phyloP scores from a whole-genome alignment of 2,329 filamentous ascomycete species.

The Tolypocladium pustulatum region DNA sequence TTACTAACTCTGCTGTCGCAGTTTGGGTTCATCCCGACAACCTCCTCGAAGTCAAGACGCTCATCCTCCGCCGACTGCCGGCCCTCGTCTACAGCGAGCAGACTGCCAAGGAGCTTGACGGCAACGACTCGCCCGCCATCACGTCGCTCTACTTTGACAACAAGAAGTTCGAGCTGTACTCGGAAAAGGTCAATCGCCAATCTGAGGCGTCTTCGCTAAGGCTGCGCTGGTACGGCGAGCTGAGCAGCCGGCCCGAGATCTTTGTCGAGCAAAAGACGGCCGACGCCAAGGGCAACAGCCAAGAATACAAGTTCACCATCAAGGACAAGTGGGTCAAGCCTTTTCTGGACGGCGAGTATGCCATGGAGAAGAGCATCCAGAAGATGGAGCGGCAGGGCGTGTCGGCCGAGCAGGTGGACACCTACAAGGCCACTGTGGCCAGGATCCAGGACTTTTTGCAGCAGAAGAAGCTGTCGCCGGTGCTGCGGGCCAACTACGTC shows the following conservation, averaged over 20 bases:
- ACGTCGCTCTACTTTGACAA: conserved; percentile 97
- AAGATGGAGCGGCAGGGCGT: conserved; percentile 76
- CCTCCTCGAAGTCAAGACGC: conserved; percentile 91
- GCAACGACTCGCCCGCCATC: conserved; percentile 75
- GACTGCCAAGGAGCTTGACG: conserved; percentile 70
- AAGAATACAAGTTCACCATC: conserved; percentile 71
- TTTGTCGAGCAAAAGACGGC: conserved; percentile 84
- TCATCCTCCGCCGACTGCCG: conserved; percentile 81
- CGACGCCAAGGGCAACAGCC: conserved; percentile 62
- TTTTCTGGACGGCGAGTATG: conserved; percentile 79
- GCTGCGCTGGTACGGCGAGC: conserved; percentile 82
- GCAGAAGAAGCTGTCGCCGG: conserved; percentile 67
- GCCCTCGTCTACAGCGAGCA: conserved; percentile 89
- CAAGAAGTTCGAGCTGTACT: conserved; percentile 74
- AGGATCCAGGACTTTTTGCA: conserved; percentile 74
- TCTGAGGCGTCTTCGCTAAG: conserved; percentile 73
- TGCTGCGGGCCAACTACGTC: conserved; percentile 85
- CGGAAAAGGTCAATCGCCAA: conserved; percentile 68
- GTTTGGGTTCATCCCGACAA: conserved; percentile 97
- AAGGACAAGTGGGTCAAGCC: conserved; percentile 90
- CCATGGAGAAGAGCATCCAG: conserved; percentile 80
- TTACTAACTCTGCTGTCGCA: conserved; percentile 16
- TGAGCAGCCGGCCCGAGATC: conserved; percentile 69
- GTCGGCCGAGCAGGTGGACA: conserved; percentile 53
- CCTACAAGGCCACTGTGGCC: conserved; percentile 60